Conservation (phyloP, 495 filamentous ascomycete species). For the Aspergillus saccharolyticus region DNA sequence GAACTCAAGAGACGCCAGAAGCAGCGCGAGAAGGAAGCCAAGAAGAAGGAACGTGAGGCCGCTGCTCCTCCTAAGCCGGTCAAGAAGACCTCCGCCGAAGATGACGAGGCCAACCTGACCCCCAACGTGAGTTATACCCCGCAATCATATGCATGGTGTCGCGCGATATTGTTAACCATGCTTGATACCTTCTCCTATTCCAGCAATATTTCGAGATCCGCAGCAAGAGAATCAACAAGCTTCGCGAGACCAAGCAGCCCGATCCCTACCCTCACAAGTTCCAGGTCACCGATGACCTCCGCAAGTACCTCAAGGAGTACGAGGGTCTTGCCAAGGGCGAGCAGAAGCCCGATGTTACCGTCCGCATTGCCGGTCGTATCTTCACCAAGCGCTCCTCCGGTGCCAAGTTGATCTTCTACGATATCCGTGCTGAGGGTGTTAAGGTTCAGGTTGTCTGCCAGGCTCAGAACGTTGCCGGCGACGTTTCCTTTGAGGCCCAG, state of each 20-base stretch:
- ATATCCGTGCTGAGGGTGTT: conserved; percentile 76
- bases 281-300: conserved; percentile 71
- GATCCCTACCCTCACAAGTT: conserved; percentile 99
- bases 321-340: conserved; percentile 80
- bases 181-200: not conserved
- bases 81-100: conserved; percentile 65
- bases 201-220: conserved; percentile 99
- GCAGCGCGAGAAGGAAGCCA: conserved; percentile 75
- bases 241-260: conserved; percentile 71
- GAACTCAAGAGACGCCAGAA: conserved; percentile 96
- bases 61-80: conserved; percentile 60
- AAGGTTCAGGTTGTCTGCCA: conserved; percentile 91
- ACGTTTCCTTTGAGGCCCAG: conserved; percentile 71
- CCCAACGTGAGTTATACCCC: conserved; percentile 64
- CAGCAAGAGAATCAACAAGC: conserved; percentile 75
- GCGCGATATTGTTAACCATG: conserved; percentile 14
- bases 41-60: conserved; percentile 83
- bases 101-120: conserved; percentile 72
- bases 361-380: conserved; percentile 78
- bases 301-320: conserved; percentile 71
- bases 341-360: conserved; percentile 60
- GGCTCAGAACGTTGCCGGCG: conserved; percentile 60
- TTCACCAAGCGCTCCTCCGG: conserved; percentile 82
- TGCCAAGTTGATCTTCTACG: conserved; percentile 88
- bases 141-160: not conserved